phyloP scores from a whole-genome alignment of 116 monocot genomes.

The Iris pallida region DNA sequence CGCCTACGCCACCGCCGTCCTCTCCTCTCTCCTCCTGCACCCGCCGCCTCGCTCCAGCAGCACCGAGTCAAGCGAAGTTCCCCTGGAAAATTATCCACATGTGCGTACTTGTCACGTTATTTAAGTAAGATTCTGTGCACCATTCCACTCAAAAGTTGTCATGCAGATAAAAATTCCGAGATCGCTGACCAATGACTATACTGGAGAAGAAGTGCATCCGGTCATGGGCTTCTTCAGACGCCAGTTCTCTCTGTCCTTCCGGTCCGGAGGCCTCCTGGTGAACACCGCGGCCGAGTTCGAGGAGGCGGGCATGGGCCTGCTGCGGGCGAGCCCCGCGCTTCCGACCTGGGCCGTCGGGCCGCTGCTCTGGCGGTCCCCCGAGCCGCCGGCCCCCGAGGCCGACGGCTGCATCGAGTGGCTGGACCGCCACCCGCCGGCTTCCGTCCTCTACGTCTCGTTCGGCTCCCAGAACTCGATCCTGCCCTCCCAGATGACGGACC shows the following conservation, averaged over 20 bases:
- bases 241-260: conserved; percentile 7
- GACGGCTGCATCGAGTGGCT: conserved; percentile 14
- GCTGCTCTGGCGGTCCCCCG: conserved; percentile 7
- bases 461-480: conserved; percentile 33
- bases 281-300: conserved; percentile 48
- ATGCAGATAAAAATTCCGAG: neutral
- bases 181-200: neutral
- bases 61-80: conserved; percentile 8
- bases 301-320: conserved; percentile 6
- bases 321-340: conserved; percentile 4
- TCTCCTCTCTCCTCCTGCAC: neutral
- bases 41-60: conserved; percentile 13
- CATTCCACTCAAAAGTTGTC: neutral
- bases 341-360: conserved; percentile 35
- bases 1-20: conserved; percentile 14
- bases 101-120: too few relatives aligned
- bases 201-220: neutral
- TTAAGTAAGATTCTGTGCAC: too few relatives aligned
- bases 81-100: too few relatives aligned
- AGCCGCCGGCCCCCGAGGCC: neutral
- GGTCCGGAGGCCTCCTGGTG: conserved; percentile 17
- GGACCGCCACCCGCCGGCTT: conserved; percentile 9
- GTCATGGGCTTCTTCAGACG: conserved; percentile 8
- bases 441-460: conserved; percentile 34
- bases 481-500: conserved; percentile 26